phyloP scores from a whole-genome alignment of 1,139 yeast species.

The Sporopachydermia cereana region DNA sequence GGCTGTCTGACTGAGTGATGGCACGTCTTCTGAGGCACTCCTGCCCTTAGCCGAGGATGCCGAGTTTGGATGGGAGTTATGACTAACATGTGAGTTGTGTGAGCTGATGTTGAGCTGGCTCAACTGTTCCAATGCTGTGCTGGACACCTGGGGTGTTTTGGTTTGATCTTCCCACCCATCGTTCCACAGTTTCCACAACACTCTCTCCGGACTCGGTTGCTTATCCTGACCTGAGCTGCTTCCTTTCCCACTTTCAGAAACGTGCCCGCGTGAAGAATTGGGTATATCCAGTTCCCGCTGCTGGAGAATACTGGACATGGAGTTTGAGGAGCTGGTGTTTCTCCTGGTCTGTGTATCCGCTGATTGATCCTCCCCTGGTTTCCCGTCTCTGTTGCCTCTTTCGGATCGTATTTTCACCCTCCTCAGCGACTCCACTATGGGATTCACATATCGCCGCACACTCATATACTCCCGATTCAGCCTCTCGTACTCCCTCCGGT shows the following conservation, averaged over 20 bases:
- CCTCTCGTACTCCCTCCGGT: slow-evolving; percentile 65
- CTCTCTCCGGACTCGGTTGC: background rate
- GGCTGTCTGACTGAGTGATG: background rate
- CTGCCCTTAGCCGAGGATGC: no score
- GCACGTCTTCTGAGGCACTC: no score
- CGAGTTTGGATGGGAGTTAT: no score
- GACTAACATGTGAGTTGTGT: no score
- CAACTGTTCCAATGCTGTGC: slow-evolving; percentile 5
- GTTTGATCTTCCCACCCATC: slow-evolving; percentile 2
- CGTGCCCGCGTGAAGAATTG: no score
- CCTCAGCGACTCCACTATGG: slow-evolving; percentile 46
- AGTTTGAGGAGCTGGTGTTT: no score
- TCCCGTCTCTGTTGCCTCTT: background rate
- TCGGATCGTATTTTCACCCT: background rate
- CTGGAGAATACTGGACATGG: no score
- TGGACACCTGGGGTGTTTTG: background rate
- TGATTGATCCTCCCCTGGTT: background rate
- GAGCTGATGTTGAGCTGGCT: no score
- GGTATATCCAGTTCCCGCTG: no score
- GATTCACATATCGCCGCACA: slow-evolving; percentile 57
- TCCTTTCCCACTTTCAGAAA: no score
- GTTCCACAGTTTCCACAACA: slow-evolving; percentile 2
- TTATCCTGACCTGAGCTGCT: background rate
- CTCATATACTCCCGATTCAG: slow-evolving; percentile 63
- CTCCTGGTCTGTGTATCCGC: background rate